Evolutionary conservation across 768 basidiomycete species (phyloP).

Genomic region (Xerocomellus chrysenteron): DNA sequence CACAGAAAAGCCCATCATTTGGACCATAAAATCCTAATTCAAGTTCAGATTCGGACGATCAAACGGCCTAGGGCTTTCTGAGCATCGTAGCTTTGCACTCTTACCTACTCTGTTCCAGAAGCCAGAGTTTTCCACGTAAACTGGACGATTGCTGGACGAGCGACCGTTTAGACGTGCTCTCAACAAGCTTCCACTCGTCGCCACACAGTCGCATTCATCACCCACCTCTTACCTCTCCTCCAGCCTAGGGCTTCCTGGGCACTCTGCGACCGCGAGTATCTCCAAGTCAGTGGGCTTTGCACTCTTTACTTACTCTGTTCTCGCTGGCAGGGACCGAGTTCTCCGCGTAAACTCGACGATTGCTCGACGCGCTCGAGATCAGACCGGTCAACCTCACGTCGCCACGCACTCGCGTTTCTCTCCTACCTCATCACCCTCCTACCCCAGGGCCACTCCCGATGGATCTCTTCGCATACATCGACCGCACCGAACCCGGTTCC

Average conservation of each 20-base stretch:
- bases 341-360: neutral
- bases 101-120: neutral
- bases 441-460: neutral
- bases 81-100: too few species aligned
- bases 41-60: neutral
- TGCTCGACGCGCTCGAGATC: neutral
- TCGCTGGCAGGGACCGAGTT: neutral
- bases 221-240: too few species aligned
- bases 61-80: neutral
- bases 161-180: neutral
- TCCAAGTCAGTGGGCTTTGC: neutral
- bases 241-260: neutral
- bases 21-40: too few species aligned
- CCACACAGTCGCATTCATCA: neutral
- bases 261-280: neutral
- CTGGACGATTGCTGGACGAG: neutral
- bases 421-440: too few species aligned
- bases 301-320: neutral
- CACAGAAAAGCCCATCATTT: neutral
- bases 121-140: neutral
- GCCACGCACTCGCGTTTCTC: neutral
- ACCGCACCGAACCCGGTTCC: conserved; percentile 25
- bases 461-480: conserved; percentile 19
- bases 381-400: neutral
- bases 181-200: neutral